Percentiles rank a stretch among this genome's conserved stretches.
Conservation (phyloP, 768 basidiomycete species). For the Tylopilus vinaceipallidus region DNA sequence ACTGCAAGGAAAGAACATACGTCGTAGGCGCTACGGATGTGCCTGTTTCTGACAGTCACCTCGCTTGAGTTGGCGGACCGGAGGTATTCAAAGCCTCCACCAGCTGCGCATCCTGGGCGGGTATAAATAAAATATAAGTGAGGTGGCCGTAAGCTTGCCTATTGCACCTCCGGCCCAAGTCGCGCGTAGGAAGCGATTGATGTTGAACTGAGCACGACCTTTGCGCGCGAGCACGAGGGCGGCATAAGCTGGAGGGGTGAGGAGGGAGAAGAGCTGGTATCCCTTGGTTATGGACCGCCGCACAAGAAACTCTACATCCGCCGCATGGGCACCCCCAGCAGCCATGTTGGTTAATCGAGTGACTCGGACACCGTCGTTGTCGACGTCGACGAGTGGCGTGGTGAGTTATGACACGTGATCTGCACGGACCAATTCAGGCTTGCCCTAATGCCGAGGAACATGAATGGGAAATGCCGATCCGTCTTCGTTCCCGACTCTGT, state of each 20-base stretch:
- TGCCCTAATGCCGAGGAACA: conserved; percentile 25
- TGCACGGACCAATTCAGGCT: conserved; percentile 29
- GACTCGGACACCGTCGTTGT: conserved; percentile 3
- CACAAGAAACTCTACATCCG: conserved; percentile 65
- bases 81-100: conserved; percentile 59
- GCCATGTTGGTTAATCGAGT: conserved; percentile 15
- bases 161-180: conserved; percentile 69
- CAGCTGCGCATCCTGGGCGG: conserved; percentile 36
- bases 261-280: conserved; percentile 63
- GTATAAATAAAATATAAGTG: not conserved
- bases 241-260: conserved; percentile 61
- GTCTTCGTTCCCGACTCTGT: conserved; percentile 12
- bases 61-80: conserved; percentile 55
- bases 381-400: not conserved
- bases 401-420: conserved; percentile 21
- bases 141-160: conserved; percentile 32
- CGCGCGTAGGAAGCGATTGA: conserved; percentile 65
- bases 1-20: conserved; percentile 37
- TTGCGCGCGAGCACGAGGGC: conserved; percentile 52
- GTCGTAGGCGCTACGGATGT: conserved; percentile 56
- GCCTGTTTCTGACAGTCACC: conserved; percentile 46
- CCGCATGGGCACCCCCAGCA: conserved; percentile 33
- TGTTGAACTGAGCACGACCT: conserved; percentile 51
- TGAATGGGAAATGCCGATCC: conserved; percentile 16
- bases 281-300: conserved; percentile 64